Percentiles rank a stretch among this genome's conserved stretches.
Conservation (phyloP, 805 yeast species). For the Suhomyces sp. region DNA sequence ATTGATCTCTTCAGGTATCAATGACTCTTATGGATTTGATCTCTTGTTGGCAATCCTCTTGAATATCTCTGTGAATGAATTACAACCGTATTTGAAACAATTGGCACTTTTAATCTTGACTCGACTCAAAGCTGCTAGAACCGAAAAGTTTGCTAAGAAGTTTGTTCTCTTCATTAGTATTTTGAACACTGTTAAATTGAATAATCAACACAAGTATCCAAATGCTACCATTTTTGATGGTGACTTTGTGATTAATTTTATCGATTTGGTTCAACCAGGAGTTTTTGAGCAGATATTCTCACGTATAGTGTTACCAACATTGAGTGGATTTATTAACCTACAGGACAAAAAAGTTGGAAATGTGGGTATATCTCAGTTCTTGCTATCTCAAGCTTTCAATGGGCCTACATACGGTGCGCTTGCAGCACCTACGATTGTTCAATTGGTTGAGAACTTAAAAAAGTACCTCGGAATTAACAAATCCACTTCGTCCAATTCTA, state of each 20-base stretch:
- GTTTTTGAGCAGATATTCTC: constrained; percentile 51
- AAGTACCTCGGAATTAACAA: constrained; percentile 29
- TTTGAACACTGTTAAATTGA: constrained; percentile 3
- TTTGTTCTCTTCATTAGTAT: constrained; percentile 61
- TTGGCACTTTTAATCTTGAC: constrained; percentile 75
- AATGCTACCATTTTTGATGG: constrained; percentile 22
- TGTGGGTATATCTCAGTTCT: constrained; percentile 49
- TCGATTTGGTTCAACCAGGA: constrained; percentile 71
- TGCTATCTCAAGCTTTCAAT: constrained; percentile 25
- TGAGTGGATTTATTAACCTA: constrained; percentile 48
- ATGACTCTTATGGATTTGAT: constrained; percentile 84
- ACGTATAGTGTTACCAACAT: constrained; percentile 53
- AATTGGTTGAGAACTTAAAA: constrained; percentile 29
- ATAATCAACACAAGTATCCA: constrained; percentile 1
- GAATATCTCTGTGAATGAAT: constrained; percentile 47
- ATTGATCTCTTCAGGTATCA: constrained; percentile 76
- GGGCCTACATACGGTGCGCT: constrained; percentile 21
- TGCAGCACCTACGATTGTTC: constrained; percentile 31
- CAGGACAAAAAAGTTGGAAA: constrained; percentile 55
- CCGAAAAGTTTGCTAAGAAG: constrained; percentile 76
- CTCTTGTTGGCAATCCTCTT: constrained; percentile 68
- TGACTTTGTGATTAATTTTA: constrained; percentile 56
- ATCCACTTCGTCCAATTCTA: constrained; percentile 15
- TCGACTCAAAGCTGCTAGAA: constrained; percentile 75
- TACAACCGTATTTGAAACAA: constrained; percentile 62